These are phyloP conservation scores for Aspergillus thermomutatus DNA, from an alignment of 2,329 filamentous ascomycete species.

Conservation along the genomic window DNA sequence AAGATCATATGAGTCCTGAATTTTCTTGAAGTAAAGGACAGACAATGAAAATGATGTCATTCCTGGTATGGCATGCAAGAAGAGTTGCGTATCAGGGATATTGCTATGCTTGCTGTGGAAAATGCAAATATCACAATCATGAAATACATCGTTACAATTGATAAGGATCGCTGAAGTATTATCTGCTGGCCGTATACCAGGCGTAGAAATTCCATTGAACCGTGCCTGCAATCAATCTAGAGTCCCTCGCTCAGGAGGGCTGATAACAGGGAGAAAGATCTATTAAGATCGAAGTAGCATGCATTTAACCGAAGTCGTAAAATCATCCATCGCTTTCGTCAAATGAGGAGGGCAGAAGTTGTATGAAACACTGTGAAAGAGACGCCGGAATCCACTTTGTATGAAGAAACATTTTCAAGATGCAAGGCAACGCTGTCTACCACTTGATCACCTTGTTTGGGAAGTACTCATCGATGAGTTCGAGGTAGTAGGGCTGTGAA, in stretches of 20 bases:
- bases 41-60: too few species aligned
- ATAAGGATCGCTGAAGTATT: neutral
- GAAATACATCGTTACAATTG: neutral
- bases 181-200: neutral
- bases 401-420: neutral
- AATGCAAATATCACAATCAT: too few species aligned
- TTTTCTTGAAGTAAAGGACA: too few species aligned
- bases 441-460: conserved; percentile 66
- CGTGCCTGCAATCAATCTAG: neutral
- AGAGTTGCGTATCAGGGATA: neutral
- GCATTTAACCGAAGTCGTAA: neutral
- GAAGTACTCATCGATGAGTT: conserved; percentile 72
- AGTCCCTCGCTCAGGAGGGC: neutral
- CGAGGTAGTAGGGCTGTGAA: conserved; percentile 64
- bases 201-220: neutral
- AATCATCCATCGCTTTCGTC: neutral
- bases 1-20: neutral
- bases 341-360: neutral
- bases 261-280: neutral
- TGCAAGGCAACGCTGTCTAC: conserved; percentile 42
- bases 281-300: neutral
- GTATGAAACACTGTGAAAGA: neutral
- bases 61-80: too few species aligned
- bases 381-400: neutral
- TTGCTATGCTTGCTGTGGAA: neutral